Evolutionary conservation across 768 basidiomycete species (phyloP), one percentile per base, ranked within the genome.

Genomic region (Suillus placidus): DNA sequence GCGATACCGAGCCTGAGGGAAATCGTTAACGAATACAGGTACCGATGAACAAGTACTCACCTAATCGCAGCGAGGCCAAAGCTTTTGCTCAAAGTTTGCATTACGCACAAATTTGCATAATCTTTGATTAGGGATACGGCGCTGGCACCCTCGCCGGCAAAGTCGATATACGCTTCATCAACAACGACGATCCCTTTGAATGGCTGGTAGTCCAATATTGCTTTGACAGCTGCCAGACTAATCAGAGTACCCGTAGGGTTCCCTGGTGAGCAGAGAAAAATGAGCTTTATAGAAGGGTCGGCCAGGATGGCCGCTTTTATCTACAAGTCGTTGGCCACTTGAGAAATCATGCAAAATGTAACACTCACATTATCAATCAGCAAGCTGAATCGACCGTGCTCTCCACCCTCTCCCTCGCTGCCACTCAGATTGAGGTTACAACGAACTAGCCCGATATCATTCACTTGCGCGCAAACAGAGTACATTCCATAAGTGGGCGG

Each of bases 401-500:
- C 86, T 1, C 93, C 94, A 0, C 88, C 92, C 72, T 95, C 93
- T 2, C 93, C 93, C 16, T 82, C 70, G 4, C 73, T 76, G 4
- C 83, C 87, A 16, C 78, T 79, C 35, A 91, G 73, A 69, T 88
- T 86, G 32, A 99, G 79, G 3, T 88, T 88, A 23, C 92, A 88
- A 72, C 90, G 89, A 54, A 95, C 86, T 5, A 97, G 79, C 0
- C 86, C 91, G 18, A 97, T 82, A 74, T 99, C 97, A 74, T 99
- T 99, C 55, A 98, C 89, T 72, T 97, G 92, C 12, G 97, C 97
- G 66, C 91, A 95, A 1, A 99, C 97, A 14, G 84, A 76, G 78
- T 99, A 98, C 97, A 99, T 99, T 20, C 97, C 97, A 74, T 99
- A 99, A 14, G 97, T 98, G 6, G 97, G 97, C 1, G 97, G 97